phyloP scores from a whole-genome alignment of 768 basidiomycete genomes.

The Suillus weaverae region DNA sequence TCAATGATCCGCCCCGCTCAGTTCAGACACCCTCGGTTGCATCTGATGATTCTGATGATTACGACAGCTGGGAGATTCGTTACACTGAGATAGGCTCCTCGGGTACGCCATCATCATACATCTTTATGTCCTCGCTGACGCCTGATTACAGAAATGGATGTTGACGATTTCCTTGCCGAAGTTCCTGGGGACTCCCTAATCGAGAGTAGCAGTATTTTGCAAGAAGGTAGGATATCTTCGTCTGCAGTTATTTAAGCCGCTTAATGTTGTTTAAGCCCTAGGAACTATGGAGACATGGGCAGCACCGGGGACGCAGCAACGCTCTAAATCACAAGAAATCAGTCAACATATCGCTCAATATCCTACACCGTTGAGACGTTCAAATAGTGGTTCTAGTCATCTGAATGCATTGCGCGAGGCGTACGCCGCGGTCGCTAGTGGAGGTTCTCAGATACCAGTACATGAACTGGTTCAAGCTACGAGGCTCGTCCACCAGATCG shows the following conservation, averaged over 20 bases:
- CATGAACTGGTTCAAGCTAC: constrained; percentile 50
- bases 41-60: constrained; percentile 24
- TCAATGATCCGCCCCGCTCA: constrained; percentile 1
- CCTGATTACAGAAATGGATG: constrained; percentile 18
- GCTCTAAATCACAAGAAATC: constrained; percentile 13
- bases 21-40: constrained; percentile 4
- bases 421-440: constrained; percentile 42
- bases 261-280: neutral
- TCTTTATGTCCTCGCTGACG: neutral
- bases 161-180: constrained; percentile 22
- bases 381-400: constrained; percentile 41
- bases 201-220: neutral
- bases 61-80: constrained; percentile 34
- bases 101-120: constrained; percentile 14
- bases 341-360: constrained; percentile 9
- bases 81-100: constrained; percentile 18
- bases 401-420: constrained; percentile 45
- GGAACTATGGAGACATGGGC: constrained; percentile 1
- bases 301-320: neutral
- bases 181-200: constrained; percentile 13
- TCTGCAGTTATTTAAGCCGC: neutral
- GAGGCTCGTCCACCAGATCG: constrained; percentile 46
- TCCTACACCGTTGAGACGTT: constrained; percentile 33
- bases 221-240: neutral
- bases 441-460: constrained; percentile 49